Evolutionary conservation across 768 basidiomycete species (phyloP), one percentile per base, ranked within the genome.

Genomic region (Pulveroboletus sp.): DNA sequence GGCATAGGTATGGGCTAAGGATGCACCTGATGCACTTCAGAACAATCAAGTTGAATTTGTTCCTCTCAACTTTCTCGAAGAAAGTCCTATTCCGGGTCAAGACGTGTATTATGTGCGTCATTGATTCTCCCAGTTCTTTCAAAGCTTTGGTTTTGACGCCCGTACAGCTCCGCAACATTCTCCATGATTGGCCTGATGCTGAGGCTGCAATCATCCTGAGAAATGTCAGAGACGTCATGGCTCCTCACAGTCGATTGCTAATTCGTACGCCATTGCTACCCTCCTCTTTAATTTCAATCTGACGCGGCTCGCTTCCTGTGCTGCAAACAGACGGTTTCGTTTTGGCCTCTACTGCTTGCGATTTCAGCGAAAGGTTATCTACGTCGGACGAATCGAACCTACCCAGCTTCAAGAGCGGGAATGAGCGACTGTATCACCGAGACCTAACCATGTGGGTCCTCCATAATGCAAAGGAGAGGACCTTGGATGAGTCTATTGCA

Each of bases 371-470:
- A n/a, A n/a, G n/a, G n/a, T n/a, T n/a, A n/a, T n/a, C 39, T 2
- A 47, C 47, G 10, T 50, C 45, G 6, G 48, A 42, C 0, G 69
- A 71, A 45, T 77, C 76, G 0, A n/a, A n/a, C 60, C 79, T 40
- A 63, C 69, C 77, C 5, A 78, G 76, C 56, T 77, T 71, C 42
- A 76, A 75, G 20, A 64, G 69, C 8, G n/a, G 73, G 2, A 64
- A 63, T 35, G 59, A 72, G 31, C 61, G 70, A 4, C 61, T 62
- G 24, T 78, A 78, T 51, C 60, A 73, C 23, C 70, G 71, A 43
- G 78, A 79, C 47, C 42, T 78, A 32, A 70, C 67, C 43, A 76
- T 79, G 76, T 71, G 77, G 70, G 42, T 60, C 17, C 20, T 66
- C n/a, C 56, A 72, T 12, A 76, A 79, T 46, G 58, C 67, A 6